Evolutionary conservation across 805 yeast species (phyloP).

Genomic region (Sungouiozyma intestinalis): DNA sequence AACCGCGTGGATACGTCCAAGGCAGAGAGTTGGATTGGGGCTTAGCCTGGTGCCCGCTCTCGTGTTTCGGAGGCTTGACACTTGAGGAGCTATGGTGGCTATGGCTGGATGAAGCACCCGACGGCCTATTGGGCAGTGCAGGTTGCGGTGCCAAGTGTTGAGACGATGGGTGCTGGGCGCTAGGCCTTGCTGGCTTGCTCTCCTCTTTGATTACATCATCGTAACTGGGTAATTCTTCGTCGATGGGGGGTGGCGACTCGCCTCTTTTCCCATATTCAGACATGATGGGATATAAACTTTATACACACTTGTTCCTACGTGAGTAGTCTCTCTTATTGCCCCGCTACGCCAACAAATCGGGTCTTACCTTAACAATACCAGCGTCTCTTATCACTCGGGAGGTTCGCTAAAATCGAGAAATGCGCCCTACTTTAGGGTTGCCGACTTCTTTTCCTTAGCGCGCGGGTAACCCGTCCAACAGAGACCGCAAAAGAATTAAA

Average conservation of each 20-base stretch:
- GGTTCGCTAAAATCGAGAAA: no score
- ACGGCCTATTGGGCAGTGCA: not conserved
- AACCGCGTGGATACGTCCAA: conserved; percentile 56
- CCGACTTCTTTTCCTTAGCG: no score
- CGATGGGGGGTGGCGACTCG: conserved; percentile 1
- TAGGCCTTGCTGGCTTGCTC: conserved; percentile 5
- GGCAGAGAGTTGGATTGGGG: conserved; percentile 31
- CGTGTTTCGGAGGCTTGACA: not conserved
- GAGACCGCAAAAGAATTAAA: no score
- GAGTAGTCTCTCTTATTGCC: no score
- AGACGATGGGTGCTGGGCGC: conserved; percentile 11
- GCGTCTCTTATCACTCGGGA: no score
- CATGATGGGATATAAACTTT: no score
- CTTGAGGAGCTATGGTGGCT: not conserved
- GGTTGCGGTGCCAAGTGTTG: conserved; percentile 1
- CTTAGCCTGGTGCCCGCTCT: conserved; percentile 1
- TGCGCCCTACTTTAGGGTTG: no score
- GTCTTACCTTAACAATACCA: no score
- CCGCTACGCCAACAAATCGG: no score
- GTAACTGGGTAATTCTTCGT: conserved; percentile 36
- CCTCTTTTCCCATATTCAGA: not conserved
- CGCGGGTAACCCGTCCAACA: no score
- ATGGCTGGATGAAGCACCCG: not conserved
- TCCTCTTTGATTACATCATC: conserved; percentile 33
- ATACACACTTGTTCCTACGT: no score